Conservation (phyloP, 2,329 filamentous ascomycete species). For the Sporothrix curviconia region DNA sequence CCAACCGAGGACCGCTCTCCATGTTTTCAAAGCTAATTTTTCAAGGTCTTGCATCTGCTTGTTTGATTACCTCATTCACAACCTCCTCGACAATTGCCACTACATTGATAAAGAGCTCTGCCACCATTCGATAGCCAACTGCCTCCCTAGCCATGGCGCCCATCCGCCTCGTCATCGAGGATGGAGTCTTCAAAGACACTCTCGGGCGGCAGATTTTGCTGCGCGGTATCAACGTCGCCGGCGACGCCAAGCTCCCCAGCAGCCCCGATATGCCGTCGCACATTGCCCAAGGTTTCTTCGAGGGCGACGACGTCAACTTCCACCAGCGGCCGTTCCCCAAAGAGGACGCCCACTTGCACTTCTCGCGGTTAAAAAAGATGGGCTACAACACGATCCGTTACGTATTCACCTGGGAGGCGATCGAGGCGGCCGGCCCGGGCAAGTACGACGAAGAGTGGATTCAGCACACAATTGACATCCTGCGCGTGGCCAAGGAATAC, state of each 20-base stretch:
- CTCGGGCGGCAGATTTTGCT: conserved; percentile 80
- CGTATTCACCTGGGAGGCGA: conserved; percentile 98
- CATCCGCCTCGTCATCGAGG: conserved; percentile 75
- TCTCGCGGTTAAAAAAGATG: conserved; percentile 75
- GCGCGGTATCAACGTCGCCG: conserved; percentile 89
- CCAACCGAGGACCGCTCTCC: too few relatives aligned
- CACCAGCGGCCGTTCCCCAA: conserved; percentile 76
- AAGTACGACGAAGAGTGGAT: conserved; percentile 94
- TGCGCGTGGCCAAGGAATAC: conserved; percentile 80
- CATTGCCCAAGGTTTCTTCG: conserved; percentile 72
- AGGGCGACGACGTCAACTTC: conserved; percentile 87
- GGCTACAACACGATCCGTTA: conserved; percentile 97
- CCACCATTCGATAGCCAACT: too few relatives aligned
- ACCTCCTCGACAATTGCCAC: too few relatives aligned
- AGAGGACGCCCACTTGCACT: conserved; percentile 78
- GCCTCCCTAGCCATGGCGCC: conserved; percentile 52
- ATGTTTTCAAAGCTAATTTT: too few relatives aligned
- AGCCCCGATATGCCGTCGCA: conserved; percentile 77
- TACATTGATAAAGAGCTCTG: too few relatives aligned
- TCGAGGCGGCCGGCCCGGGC: conserved; percentile 85
- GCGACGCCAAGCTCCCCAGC: conserved; percentile 83
- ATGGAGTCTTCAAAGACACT: conserved; percentile 74
- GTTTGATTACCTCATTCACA: too few relatives aligned
- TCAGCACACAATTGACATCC: conserved; percentile 76
- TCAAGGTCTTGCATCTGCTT: too few relatives aligned